Conservation (phyloP, 306 rosid species). For the Rosa rugosa region DNA sequence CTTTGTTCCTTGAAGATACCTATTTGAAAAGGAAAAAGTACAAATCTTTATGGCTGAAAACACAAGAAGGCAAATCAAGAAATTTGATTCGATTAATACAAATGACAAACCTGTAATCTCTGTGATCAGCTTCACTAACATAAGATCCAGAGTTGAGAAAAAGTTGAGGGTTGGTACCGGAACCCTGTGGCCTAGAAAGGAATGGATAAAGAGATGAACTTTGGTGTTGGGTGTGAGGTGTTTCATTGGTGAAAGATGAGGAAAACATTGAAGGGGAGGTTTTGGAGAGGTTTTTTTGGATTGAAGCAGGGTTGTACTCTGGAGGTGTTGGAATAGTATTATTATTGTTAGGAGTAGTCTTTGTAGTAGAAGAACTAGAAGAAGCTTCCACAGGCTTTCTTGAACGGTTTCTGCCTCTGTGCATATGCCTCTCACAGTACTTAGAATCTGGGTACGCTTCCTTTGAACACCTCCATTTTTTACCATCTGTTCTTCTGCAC, state of each 20-base stretch:
- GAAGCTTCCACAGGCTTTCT: slow-evolving; percentile 99
- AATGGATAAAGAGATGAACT: slow-evolving; percentile 52
- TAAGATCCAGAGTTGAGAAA: slow-evolving; percentile 62
- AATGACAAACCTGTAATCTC: slow-evolving; percentile 63
- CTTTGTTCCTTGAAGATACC: slow-evolving; percentile 67
- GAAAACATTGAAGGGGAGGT: slow-evolving; percentile 41
- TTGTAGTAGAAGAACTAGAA: slow-evolving; percentile 34
- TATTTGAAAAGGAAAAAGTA: slow-evolving; percentile 29
- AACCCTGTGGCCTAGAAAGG: slow-evolving; percentile 51
- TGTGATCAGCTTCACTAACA: slow-evolving; percentile 44
- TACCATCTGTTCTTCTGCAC: slow-evolving; percentile 99
- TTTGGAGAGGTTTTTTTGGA: slow-evolving; percentile 41
- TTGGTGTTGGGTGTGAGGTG: slow-evolving; percentile 43
- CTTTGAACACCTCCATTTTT: slow-evolving; percentile 99
- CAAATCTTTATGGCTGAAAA: background rate
- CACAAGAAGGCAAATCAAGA: slow-evolving; percentile 2
- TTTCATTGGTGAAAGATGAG: slow-evolving; percentile 36
- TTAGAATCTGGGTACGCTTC: slow-evolving; percentile 98
- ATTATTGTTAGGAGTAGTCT: slow-evolving; percentile 5
- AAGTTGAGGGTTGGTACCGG: slow-evolving; percentile 55
- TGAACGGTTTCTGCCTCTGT: slow-evolving; percentile 99
- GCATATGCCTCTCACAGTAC: slow-evolving; percentile 99
- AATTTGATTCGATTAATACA: background rate
- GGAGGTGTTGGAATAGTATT: slow-evolving; percentile 17
- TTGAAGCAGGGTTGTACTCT: slow-evolving; percentile 32